Evolutionary conservation across 2,329 filamentous ascomycete species (phyloP).

Genomic region (Penicillium sp.): DNA sequence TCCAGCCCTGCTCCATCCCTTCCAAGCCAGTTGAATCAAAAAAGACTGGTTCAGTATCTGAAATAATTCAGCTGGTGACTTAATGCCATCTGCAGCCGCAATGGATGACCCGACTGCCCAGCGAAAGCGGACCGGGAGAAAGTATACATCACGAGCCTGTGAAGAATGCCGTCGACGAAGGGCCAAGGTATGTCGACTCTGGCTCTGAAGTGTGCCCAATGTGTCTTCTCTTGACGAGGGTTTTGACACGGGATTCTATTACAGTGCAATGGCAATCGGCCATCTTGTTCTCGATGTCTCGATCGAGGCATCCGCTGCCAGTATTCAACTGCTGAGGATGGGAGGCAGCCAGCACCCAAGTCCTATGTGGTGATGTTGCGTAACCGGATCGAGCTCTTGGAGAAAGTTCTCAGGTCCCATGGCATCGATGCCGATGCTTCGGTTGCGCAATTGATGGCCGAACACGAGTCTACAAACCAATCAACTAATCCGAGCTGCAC

Average conservation of each 20-base stretch:
- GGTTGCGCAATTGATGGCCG: conserved; percentile 13
- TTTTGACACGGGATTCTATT: background rate
- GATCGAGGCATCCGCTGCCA: conserved; percentile 29
- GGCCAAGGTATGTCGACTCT: conserved; percentile 30
- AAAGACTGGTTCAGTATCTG: background rate
- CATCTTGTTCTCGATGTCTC: conserved; percentile 33
- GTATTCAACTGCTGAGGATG: conserved; percentile 32
- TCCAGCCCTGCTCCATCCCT: background rate
- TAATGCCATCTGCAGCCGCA: conserved; percentile 8
- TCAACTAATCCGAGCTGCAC: background rate
- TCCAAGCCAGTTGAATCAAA: background rate
- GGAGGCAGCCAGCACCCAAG: conserved; percentile 34
- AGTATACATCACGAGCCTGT: conserved; percentile 33
- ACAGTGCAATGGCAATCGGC: conserved; percentile 34
- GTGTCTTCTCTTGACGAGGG: background rate
- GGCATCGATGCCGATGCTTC: conserved; percentile 31
- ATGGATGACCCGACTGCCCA: conserved; percentile 11
- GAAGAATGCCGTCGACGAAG: conserved; percentile 37
- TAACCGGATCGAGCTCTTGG: conserved; percentile 31
- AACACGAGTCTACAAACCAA: conserved; percentile 2
- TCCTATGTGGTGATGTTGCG: conserved; percentile 36
- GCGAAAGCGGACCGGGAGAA: conserved; percentile 18
- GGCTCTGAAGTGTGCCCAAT: background rate
- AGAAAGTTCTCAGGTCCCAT: conserved; percentile 27
- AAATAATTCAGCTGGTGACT: background rate